Evolutionary conservation across 495 filamentous ascomycete species (phyloP), one percentile per base, ranked within the genome.

Genomic region (Xylaria bambusicola): DNA sequence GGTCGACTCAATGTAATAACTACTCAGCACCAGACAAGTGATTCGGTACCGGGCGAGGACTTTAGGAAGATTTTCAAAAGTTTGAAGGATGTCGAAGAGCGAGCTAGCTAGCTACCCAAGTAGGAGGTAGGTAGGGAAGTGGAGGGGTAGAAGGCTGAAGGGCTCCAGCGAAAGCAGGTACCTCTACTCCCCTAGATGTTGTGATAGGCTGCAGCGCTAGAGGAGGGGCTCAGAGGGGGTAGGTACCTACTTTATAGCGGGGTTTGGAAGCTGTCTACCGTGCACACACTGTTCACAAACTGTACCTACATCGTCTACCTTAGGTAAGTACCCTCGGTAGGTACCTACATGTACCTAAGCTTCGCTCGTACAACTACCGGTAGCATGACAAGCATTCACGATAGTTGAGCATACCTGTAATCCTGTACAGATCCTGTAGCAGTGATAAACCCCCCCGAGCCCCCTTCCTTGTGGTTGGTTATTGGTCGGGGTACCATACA

Each of bases 101-200:
- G n/a, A 33, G 29, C 29, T 33, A 33, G 5, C 29, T 5, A 10
- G 29, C 36, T 6, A 38, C 5, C 13, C 6, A 15, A 3, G 13
- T 15, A 38, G 36, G 6, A 38, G 12, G 38, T 31, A 33, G 15
- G 31, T 15, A 42, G 38, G 26, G 20, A 41, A 40, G 50, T 26
- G 35, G 36, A 41, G 50, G 50, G 52, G 24, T 24, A 33, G 38
- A 54, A 54, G 52, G 52, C 52, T 54, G 52, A 54, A 29, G 21
- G 51, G 15, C 23, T 27, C 36, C 15, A 36, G 51, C 36, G 36
- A 38, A 6, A 38, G 36, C 15, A 8, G n/a, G n/a, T n/a, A n/a
- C n/a, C n/a, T n/a, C n/a, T n/a, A n/a, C n/a, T n/a, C n/a, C n/a
- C n/a, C n/a, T n/a, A n/a, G n/a, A n/a, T 33, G 10, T 44, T 44